Evolutionary conservation across 768 basidiomycete genomes (phyloP).

Genomic region (Naganishia vishniacii): DNA sequence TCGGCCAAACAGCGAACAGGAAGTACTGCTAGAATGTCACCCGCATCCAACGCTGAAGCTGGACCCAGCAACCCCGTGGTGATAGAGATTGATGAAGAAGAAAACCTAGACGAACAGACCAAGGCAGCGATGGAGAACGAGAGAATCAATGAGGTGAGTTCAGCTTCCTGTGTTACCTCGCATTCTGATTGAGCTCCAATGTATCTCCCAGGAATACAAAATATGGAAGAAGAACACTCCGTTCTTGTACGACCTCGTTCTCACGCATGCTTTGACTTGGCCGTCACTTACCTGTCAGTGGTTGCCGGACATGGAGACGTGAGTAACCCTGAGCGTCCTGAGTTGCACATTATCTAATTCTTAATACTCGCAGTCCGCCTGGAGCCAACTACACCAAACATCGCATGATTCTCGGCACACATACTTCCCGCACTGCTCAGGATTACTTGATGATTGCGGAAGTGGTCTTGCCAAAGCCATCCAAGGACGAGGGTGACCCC

Average conservation of each 20-base stretch:
- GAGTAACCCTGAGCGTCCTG: conserved; percentile 41
- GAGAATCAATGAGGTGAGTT: conserved; percentile 51
- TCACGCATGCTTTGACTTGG: conserved; percentile 97
- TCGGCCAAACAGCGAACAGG: no score
- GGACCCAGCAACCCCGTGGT: conserved; percentile 13
- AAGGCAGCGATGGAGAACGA: conserved; percentile 46
- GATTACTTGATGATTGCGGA: conserved; percentile 95
- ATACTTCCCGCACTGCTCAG: conserved; percentile 88
- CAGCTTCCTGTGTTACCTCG: neutral
- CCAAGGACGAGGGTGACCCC: conserved; percentile 62
- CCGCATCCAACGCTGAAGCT: conserved; percentile 15
- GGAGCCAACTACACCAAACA: conserved; percentile 93
- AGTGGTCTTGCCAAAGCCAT: conserved; percentile 76
- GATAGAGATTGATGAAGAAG: conserved; percentile 60
- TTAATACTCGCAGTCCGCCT: conserved; percentile 59
- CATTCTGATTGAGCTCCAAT: neutral
- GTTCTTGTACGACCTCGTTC: conserved; percentile 93
- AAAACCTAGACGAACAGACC: conserved; percentile 35
- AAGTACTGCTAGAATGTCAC: conserved; percentile 4
- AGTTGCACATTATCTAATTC: neutral
- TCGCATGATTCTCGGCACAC: conserved; percentile 89
- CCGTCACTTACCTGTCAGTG: conserved; percentile 96
- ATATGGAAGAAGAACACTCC: conserved; percentile 62
- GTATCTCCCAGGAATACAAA: conserved; percentile 48
- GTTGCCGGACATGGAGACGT: conserved; percentile 97